Conservation (phyloP, 2,329 filamentous ascomycete species). For the Fusarium phyllophilum region DNA sequence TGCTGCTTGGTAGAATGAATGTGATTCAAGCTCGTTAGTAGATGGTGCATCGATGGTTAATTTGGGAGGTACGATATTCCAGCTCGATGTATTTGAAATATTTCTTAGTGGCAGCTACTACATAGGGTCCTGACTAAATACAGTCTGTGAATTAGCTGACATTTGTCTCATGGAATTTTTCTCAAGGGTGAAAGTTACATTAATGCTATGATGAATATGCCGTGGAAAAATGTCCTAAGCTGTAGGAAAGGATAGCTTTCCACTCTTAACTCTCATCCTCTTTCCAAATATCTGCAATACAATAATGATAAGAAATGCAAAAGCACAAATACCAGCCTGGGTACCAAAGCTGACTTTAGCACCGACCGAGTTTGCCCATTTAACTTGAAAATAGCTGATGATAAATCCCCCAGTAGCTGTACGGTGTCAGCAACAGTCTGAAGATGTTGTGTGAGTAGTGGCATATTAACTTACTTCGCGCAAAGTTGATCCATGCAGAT, state of each 20-base stretch:
- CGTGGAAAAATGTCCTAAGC: no score
- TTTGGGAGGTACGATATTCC: not conserved
- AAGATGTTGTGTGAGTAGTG: rapidly evolving
- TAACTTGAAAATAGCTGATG: not conserved
- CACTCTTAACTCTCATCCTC: rapidly evolving
- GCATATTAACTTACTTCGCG: not conserved
- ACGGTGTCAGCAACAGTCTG: rapidly evolving
- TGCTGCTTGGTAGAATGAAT: not conserved
- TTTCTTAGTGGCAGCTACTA: rapidly evolving
- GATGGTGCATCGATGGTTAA: no score
- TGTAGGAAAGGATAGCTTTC: rapidly evolving
- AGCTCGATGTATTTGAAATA: no score
- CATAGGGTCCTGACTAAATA: no score
- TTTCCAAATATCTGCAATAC: not conserved
- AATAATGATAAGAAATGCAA: not conserved
- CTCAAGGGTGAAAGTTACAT: no score
- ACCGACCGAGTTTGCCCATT: not conserved
- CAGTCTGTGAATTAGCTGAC: no score
- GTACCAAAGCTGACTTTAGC: not conserved
- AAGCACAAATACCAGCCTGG: not conserved
- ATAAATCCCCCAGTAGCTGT: not conserved
- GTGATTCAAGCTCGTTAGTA: no score
- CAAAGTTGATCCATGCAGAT: not conserved
- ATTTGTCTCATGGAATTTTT: no score
- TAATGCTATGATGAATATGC: no score